These are phyloP conservation scores for Euphorbia lathyris DNA, from an alignment of 345 rosid species.

Conservation along the genomic window DNA sequence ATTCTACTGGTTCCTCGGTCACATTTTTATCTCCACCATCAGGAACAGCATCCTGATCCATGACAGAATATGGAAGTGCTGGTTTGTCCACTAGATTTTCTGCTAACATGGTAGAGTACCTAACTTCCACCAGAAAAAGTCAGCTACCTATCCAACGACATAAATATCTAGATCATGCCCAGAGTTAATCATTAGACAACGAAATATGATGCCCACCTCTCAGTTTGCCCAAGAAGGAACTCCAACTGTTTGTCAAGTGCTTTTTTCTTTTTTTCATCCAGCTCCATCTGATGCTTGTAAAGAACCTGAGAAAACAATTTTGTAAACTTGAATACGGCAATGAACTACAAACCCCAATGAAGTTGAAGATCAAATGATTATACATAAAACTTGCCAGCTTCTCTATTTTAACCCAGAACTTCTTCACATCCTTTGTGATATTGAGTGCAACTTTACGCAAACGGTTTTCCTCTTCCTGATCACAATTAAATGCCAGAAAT, in stretches of 20 bases:
- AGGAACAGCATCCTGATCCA: constrained; percentile 25
- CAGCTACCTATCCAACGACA: constrained; percentile 6
- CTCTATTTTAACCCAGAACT: constrained; percentile 96
- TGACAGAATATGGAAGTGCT: constrained; percentile 33
- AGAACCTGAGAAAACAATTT: constrained; percentile 58
- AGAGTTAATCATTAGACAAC: not conserved
- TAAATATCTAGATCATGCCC: constrained; percentile 1
- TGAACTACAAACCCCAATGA: constrained; percentile 11
- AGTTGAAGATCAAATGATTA: constrained; percentile 16
- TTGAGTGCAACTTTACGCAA: constrained; percentile 81
- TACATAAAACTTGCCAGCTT: constrained; percentile 68
- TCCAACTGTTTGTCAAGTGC: constrained; percentile 95
- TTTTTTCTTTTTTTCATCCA: constrained; percentile 94
- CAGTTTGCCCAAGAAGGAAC: constrained; percentile 98
- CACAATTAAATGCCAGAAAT: constrained; percentile 12
- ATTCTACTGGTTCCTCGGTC: constrained; percentile 30
- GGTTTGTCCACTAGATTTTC: constrained; percentile 83
- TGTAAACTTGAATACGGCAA: constrained; percentile 18
- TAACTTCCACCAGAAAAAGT: constrained; percentile 22
- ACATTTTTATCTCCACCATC: constrained; percentile 33
- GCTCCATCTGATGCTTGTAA: constrained; percentile 94
- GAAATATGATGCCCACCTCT: constrained; percentile 50
- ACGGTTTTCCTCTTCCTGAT: constrained; percentile 93
- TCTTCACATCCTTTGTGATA: constrained; percentile 93
- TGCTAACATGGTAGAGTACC: constrained; percentile 99